Evolutionary conservation across 306 rosid species (phyloP).

Genomic region (Dalbergia cultrata): DNA sequence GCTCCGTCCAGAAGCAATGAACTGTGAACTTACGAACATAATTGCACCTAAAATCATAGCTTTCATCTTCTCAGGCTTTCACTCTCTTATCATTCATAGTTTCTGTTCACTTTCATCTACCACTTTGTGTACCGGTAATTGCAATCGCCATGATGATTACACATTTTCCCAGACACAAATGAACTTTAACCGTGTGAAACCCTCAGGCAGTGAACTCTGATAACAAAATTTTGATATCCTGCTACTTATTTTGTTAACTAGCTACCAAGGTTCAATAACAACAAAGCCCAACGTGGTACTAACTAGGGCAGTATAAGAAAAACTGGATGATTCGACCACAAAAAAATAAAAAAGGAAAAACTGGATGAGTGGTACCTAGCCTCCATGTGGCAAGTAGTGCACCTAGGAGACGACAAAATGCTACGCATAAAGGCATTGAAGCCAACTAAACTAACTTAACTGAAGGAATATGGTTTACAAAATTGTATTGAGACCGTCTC

Average conservation of each 20-base stretch:
- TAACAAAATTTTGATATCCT: background rate
- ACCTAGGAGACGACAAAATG: conserved; percentile 21
- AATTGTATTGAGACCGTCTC: background rate
- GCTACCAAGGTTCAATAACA: background rate
- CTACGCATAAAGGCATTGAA: background rate
- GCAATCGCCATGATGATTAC: background rate
- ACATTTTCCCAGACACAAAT: background rate
- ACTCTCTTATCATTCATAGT: background rate
- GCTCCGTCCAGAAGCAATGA: no score
- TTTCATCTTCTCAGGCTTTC: background rate
- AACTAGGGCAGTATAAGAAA: background rate
- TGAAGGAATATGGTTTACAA: conserved; percentile 25
- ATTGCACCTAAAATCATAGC: no score
- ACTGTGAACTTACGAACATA: no score
- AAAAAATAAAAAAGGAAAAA: no score
- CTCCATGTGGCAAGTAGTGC: background rate
- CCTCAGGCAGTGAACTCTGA: background rate
- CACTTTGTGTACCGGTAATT: background rate
- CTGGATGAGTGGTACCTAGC: background rate
- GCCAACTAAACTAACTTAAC: background rate
- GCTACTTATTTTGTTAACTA: background rate
- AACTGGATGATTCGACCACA: background rate
- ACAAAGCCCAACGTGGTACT: background rate
- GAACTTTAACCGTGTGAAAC: background rate
- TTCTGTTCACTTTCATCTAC: background rate